phyloP scores from a whole-genome alignment of 2,329 filamentous ascomycete species.

The Byssochlamys sp. region DNA sequence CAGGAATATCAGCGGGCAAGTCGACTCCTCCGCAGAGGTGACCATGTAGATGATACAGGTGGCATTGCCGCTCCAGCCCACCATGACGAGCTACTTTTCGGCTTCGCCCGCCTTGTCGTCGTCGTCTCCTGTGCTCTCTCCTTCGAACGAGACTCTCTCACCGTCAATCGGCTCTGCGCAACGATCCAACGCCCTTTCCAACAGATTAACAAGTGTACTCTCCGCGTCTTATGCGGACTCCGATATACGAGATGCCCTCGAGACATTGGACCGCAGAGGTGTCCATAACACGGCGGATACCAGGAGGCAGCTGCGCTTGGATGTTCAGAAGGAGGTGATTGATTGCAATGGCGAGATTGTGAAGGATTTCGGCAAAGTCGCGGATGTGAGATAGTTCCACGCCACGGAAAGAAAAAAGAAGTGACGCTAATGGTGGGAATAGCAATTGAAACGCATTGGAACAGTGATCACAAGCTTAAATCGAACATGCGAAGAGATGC shows the following conservation, averaged over 20 bases:
- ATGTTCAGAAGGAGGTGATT: constrained; percentile 85
- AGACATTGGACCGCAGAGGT: constrained; percentile 63
- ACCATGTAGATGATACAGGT: background rate
- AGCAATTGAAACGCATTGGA: constrained; percentile 83
- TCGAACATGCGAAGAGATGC: constrained; percentile 69
- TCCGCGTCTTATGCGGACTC: constrained; percentile 87
- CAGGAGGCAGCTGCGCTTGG: constrained; percentile 66
- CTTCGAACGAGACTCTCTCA: constrained; percentile 17
- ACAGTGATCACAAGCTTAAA: constrained; percentile 69
- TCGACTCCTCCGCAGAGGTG: background rate
- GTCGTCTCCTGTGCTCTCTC: constrained; percentile 12
- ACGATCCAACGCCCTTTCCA: constrained; percentile 58
- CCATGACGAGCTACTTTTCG: constrained; percentile 29
- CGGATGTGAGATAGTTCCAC: constrained; percentile 53
- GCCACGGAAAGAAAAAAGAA: background rate
- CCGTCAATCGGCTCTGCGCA: constrained; percentile 18
- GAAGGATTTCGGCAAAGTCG: constrained; percentile 76
- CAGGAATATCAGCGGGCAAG: background rate
- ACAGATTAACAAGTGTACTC: constrained; percentile 73
- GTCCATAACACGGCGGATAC: constrained; percentile 67
- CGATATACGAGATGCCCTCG: constrained; percentile 77
- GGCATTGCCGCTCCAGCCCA: background rate
- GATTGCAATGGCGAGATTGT: constrained; percentile 85
- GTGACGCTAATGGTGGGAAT: constrained; percentile 16
- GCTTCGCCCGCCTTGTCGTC: constrained; percentile 1